Base-by-base conservation (phyloP, 1,139 yeast genomes). In the Yamadazyma pseudoaaseri region DNA sequence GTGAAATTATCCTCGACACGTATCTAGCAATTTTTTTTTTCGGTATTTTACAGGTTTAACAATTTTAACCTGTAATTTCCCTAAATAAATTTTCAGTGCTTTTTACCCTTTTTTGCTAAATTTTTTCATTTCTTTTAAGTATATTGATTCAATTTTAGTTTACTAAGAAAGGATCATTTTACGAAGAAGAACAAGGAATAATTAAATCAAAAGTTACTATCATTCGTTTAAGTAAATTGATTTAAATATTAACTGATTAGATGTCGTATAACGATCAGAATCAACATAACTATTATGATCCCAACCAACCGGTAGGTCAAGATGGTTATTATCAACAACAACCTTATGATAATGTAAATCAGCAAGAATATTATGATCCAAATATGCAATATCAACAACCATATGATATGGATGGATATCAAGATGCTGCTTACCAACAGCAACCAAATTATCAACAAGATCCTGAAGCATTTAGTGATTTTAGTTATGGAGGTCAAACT, bases 381-480 rank as follows among this genome's bases (percentile, higher is more conserved):
- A 68, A 71, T 49, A 70, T 65, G 47, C 81, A 76, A 48, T 76
- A 77, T 48, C 76, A 70, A 39, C 25, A 70, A 41, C 73, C 73
- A 26, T 68, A 68, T 42, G 73, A 69, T 40, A 62, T 66, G 67
- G 74, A 70, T 37, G 73, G 72, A 4, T 68, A 66, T 52, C 73
- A 65, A 44, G 72, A 69, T 43, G 46, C 50, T 27, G 59, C 54
- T 29, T 64, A 61, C 40, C 61, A 53, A 47, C 77, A 73, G 45
- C 80, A 74, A 51, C 64, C 60, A 47, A 70, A 66, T 27, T 75
- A 71, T 52, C 70, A 63, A 42, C 75, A 75, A 42, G 84, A 79
- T 49, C 82, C 81, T 10, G 94, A 83, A 59, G 86, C 86, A 34
- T 84, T 82, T 46, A 79, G 87, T 20, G 92, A 83, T 56, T 83